phyloP scores from a whole-genome alignment of 176 grass and related monocot species.

The Microstegium vimineum region DNA sequence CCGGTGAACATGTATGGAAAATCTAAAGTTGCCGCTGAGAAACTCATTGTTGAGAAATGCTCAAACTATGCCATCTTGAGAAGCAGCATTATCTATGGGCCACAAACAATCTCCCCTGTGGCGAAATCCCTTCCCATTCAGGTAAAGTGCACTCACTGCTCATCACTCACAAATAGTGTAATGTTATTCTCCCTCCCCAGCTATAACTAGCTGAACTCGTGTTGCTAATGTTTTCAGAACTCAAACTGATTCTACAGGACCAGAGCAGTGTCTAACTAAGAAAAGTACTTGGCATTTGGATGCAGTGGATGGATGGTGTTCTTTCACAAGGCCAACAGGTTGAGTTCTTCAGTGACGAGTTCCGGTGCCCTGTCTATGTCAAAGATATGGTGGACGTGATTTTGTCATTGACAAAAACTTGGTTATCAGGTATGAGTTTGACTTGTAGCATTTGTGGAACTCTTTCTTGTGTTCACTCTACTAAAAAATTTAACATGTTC shows the following conservation, averaged over 20 bases:
- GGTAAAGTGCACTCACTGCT: conserved; percentile 28
- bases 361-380: conserved; percentile 81
- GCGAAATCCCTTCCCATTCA: conserved; percentile 85
- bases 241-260: not conserved
- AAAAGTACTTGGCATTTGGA: conserved; percentile 18
- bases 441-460: not conserved
- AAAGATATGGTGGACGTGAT: conserved; percentile 82
- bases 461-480: not conserved
- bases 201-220: not conserved
- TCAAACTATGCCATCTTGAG: conserved; percentile 79
- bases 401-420: conserved; percentile 50
- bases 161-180: not conserved
- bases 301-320: conserved; percentile 91
- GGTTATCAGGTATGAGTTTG: conserved; percentile 62
- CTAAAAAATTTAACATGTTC: not conserved
- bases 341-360: conserved; percentile 82
- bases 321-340: conserved; percentile 81
- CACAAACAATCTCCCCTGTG: conserved; percentile 86
- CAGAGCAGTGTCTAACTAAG: not conserved
- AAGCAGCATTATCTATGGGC: conserved; percentile 96
- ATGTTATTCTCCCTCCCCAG: not conserved
- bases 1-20: conserved; percentile 93
- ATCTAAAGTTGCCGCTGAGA: conserved; percentile 84
- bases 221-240: not conserved
- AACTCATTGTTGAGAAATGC: conserved; percentile 58